Evolutionary conservation across 2,329 filamentous ascomycete species (phyloP).

Genomic region (Scopulariopsis brevicaulis): DNA sequence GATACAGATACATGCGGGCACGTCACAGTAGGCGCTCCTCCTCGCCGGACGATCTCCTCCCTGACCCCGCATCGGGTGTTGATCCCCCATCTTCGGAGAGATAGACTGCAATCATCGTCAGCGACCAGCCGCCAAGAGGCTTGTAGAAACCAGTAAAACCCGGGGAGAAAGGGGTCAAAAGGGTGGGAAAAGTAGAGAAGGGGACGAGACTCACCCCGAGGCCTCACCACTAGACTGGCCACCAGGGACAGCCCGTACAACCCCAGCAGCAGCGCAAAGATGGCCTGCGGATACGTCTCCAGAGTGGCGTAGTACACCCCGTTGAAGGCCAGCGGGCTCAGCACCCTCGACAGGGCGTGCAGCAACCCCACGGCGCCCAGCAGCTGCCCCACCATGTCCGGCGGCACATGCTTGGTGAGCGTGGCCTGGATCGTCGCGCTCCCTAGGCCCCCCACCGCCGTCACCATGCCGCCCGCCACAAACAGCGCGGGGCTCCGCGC

Average conservation of each 20-base stretch:
- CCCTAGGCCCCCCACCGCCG: conserved; percentile 72
- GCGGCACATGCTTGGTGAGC: conserved; percentile 82
- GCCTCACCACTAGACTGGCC: conserved; percentile 58
- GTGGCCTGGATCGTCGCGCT: conserved; percentile 75
- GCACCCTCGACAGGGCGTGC: conserved; percentile 68
- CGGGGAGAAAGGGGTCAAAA: not conserved
- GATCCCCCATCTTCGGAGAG: not conserved
- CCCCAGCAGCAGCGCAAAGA: conserved; percentile 63
- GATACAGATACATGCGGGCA: not conserved
- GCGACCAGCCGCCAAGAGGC: not conserved
- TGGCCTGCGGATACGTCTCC: conserved; percentile 63
- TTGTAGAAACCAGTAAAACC: not conserved
- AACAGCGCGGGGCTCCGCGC: conserved; percentile 53
- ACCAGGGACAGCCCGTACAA: conserved; percentile 57
- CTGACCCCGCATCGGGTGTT: not conserved
- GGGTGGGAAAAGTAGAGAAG: not conserved
- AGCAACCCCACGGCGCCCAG: conserved; percentile 79
- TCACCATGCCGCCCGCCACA: conserved; percentile 58
- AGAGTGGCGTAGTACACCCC: conserved; percentile 78
- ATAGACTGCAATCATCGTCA: not conserved
- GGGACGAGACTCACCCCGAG: conserved; percentile 52
- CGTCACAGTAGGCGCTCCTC: not conserved
- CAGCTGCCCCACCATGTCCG: conserved; percentile 72
- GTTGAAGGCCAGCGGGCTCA: conserved; percentile 76
- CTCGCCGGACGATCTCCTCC: not conserved